A percentile compares a stretch with the other conserved stretches of the same genome.
Conservation (phyloP, 163 green algal species). For the Volvox carteri region DNA sequence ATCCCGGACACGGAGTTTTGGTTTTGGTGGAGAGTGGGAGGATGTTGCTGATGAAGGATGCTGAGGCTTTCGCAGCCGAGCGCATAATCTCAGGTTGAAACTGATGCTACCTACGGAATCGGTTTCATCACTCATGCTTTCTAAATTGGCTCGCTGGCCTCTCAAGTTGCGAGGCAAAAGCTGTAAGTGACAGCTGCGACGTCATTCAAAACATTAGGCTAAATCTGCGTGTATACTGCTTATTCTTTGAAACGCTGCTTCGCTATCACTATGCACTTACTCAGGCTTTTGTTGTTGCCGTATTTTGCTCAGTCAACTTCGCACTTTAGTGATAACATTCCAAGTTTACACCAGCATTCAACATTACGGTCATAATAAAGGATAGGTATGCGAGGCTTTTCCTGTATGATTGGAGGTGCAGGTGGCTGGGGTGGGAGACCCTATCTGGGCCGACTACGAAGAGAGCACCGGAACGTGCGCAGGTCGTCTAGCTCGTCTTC, state of each 20-base stretch:
- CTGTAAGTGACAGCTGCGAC: neutral
- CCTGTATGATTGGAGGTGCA: neutral
- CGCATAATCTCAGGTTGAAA: neutral
- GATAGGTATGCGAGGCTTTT: constrained; percentile 12
- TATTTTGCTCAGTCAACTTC: neutral
- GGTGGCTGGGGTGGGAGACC: neutral
- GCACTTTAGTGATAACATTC: neutral
- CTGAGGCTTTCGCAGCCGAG: neutral
- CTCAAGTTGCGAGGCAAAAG: neutral
- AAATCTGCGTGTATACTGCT: too few species aligned
- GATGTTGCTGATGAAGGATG: neutral
- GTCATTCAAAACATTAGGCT: neutral
- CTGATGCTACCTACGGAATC: neutral
- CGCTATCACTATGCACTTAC: neutral
- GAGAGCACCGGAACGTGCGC: neutral
- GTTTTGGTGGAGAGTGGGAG: neutral
- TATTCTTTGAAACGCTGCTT: too few species aligned
- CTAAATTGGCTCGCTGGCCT: neutral
- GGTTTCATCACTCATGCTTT: neutral
- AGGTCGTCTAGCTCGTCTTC: constrained; percentile 26
- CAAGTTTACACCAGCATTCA: neutral
- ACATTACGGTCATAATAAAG: neutral
- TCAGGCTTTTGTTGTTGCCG: neutral
- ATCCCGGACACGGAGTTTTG: neutral
- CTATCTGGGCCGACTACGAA: neutral